Evolutionary conservation across 805 yeast species (phyloP).

Genomic region (Yarrowia yakushimensis): DNA sequence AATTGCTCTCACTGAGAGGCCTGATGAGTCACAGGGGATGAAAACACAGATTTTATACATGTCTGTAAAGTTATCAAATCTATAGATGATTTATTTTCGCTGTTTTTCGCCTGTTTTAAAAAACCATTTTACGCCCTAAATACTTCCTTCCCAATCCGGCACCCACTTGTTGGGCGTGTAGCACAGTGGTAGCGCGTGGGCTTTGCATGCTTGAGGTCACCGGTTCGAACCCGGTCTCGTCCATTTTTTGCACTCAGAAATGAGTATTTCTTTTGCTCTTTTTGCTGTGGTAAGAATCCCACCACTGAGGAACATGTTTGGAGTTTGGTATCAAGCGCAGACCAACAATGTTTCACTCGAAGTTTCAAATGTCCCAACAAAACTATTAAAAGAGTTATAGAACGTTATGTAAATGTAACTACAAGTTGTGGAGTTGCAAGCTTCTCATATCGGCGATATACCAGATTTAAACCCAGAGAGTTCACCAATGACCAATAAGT

Average conservation of each 20-base stretch:
- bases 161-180: constrained; percentile 1
- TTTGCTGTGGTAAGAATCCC: not conserved
- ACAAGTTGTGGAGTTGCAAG: no score
- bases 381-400: no score
- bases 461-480: no score
- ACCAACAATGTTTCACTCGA: no score
- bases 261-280: not conserved
- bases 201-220: constrained; percentile 25
- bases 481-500: no score
- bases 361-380: not conserved
- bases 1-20: no score
- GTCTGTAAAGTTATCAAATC: no score
- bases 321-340: no score
- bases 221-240: constrained; percentile 25
- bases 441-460: no score
- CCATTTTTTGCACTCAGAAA: not conserved
- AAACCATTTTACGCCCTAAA: not conserved
- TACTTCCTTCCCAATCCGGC: not conserved
- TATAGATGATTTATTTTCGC: not conserved
- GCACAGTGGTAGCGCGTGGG: constrained; percentile 26
- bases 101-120: not conserved
- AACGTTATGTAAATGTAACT: no score
- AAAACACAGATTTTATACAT: no score
- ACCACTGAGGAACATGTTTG: not conserved
- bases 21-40: no score